Percentiles rank a stretch among this genome's conserved stretches.
phyloP scores from a whole-genome alignment of 2,329 filamentous ascomycete genomes.

The Phialemonium atrogriseum region DNA sequence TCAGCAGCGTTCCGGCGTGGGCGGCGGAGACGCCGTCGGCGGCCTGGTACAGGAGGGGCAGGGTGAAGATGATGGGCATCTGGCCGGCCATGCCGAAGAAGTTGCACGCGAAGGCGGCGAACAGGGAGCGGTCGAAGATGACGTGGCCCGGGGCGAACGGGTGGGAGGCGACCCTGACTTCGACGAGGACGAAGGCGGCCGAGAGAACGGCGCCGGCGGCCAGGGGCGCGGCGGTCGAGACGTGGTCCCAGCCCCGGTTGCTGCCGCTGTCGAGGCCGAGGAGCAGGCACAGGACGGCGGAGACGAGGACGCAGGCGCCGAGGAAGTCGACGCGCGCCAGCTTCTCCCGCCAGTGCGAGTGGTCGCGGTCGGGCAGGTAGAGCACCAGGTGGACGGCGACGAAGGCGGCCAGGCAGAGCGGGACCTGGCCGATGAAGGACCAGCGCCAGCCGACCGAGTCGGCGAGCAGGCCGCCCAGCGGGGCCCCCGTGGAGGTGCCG shows the following conservation, averaged over 20 bases:
- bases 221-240: constrained; percentile 49
- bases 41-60: constrained; percentile 73
- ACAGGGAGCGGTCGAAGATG: constrained; percentile 58
- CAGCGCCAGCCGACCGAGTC: constrained; percentile 71
- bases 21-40: constrained; percentile 57
- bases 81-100: constrained; percentile 60
- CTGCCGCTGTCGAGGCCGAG: constrained; percentile 65
- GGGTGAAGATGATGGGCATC: constrained; percentile 56
- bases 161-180: constrained; percentile 57
- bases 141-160: constrained; percentile 70
- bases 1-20: constrained; percentile 53
- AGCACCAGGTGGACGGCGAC: constrained; percentile 54
- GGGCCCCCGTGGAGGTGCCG: constrained; percentile 61
- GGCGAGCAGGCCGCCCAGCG: constrained; percentile 62
- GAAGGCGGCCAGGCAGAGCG: constrained; percentile 59
- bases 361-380: constrained; percentile 48
- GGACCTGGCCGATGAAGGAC: constrained; percentile 65
- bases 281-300: constrained; percentile 60
- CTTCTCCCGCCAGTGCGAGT: constrained; percentile 57
- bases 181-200: constrained; percentile 58
- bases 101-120: constrained; percentile 62
- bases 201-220: constrained; percentile 50
- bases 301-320: constrained; percentile 57
- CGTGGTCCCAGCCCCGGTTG: constrained; percentile 59
- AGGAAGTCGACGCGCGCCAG: constrained; percentile 64